phyloP scores from a whole-genome alignment of 2,329 filamentous ascomycete species.

The Davidsoniella virescens region DNA sequence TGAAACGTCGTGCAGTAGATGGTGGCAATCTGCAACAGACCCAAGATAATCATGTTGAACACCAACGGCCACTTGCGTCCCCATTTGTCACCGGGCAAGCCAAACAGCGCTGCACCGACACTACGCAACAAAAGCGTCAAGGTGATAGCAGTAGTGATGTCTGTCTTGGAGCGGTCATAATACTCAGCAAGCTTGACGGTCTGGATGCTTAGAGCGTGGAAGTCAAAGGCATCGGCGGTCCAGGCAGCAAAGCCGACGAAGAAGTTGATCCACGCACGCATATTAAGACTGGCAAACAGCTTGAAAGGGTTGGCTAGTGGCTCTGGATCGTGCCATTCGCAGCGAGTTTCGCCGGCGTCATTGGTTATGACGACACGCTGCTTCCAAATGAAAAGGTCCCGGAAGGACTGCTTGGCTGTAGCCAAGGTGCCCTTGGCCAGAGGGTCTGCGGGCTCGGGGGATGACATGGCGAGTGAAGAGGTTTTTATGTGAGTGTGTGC shows the following conservation, averaged over 20 bases:
- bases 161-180: constrained; percentile 38
- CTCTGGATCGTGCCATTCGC: constrained; percentile 52
- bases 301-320: constrained; percentile 55
- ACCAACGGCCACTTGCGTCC: constrained; percentile 78
- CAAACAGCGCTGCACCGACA: constrained; percentile 60
- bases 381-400: constrained; percentile 57
- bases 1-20: constrained; percentile 58
- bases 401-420: constrained; percentile 46
- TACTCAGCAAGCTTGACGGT: constrained; percentile 49
- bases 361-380: constrained; percentile 53
- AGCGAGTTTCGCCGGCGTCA: constrained; percentile 44
- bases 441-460: constrained; percentile 42
- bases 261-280: constrained; percentile 60
- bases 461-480: neutral
- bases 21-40: constrained; percentile 53
- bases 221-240: constrained; percentile 73
- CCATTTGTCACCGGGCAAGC: constrained; percentile 61
- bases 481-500: constrained; percentile 6
- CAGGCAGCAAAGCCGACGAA: constrained; percentile 58
- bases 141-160: constrained; percentile 60
- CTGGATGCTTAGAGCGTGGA: constrained; percentile 66
- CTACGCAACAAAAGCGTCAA: constrained; percentile 60
- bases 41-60: constrained; percentile 58
- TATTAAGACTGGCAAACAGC: constrained; percentile 46
- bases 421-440: constrained; percentile 48